phyloP scores from a whole-genome alignment of 352 stramenopile species.

The Pythium guiyangense region DNA sequence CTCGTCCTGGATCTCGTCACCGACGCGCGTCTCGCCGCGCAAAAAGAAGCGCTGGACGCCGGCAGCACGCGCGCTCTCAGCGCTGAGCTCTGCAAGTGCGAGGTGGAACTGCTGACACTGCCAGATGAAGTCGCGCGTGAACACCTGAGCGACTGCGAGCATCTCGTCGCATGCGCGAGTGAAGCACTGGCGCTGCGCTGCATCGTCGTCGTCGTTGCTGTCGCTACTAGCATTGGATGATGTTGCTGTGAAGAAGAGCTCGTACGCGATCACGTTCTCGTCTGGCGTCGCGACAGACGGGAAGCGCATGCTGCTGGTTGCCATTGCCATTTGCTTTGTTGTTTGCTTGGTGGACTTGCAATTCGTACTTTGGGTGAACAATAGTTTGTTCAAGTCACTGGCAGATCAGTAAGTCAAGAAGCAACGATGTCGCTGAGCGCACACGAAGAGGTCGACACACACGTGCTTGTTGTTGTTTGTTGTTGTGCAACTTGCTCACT shows the following conservation, averaged over 20 bases:
- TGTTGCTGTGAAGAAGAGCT: constrained; percentile 27
- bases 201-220: neutral
- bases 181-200: constrained; percentile 2
- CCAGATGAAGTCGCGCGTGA: constrained; percentile 47
- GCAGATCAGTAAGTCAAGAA: neutral
- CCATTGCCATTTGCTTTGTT: neutral
- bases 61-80: neutral
- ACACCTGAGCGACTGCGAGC: constrained; percentile 22
- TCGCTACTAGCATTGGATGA: neutral
- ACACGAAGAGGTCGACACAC: constrained; percentile 35
- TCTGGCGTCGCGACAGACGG: neutral
- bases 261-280: constrained; percentile 25
- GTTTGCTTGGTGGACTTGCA: neutral
- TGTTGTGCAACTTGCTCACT: constrained; percentile 1
- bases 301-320: constrained; percentile 3
- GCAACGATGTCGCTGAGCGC: constrained; percentile 38
- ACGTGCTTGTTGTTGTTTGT: too few relatives aligned
- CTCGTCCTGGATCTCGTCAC: constrained; percentile 67
- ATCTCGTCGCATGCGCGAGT: constrained; percentile 16
- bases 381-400: neutral
- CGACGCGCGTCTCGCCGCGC: constrained; percentile 30
- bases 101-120: constrained; percentile 52
- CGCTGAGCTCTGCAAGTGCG: neutral
- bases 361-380: too few relatives aligned
- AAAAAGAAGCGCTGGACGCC: constrained; percentile 27